A percentile compares a stretch with the other conserved stretches of the same genome.
phyloP scores from a whole-genome alignment of 2,329 filamentous ascomycete genomes.

The Penicillium janthinellum region DNA sequence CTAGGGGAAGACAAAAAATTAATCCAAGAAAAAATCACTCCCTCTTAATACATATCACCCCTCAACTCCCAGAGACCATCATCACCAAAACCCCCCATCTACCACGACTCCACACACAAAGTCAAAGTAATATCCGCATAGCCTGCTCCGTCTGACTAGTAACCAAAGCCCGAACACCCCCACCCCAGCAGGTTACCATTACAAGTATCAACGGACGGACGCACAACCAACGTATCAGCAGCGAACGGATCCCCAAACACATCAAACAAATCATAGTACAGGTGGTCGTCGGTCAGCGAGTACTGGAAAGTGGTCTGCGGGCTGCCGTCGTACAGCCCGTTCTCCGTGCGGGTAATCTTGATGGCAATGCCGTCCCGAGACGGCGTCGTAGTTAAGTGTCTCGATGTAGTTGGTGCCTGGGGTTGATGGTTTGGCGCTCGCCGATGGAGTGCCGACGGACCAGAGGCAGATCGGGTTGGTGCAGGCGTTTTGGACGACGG shows the following conservation, averaged over 20 bases:
- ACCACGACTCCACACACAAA: slow-evolving; percentile 34
- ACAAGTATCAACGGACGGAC: no score
- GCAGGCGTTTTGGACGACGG: slow-evolving; percentile 45
- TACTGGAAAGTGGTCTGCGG: slow-evolving; percentile 47
- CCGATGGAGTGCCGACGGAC: slow-evolving; percentile 40
- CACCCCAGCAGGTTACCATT: no score
- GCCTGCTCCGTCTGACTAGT: no score
- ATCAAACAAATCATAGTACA: no score
- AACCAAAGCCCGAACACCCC: no score
- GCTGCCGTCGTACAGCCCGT: slow-evolving; percentile 2
- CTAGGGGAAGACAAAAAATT: neutral
- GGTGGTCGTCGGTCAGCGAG: slow-evolving; percentile 32
- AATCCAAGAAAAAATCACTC: neutral
- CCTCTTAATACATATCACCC: neutral
- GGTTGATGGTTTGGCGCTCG: slow-evolving; percentile 25
- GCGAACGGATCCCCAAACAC: no score
- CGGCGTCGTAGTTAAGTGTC: slow-evolving; percentile 36
- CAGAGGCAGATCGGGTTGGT: slow-evolving; percentile 40
- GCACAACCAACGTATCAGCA: no score
- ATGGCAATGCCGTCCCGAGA: slow-evolving; percentile 47
- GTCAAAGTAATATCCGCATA: slow-evolving; percentile 30
- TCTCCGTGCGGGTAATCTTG: slow-evolving; percentile 40
- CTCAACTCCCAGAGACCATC: no score
- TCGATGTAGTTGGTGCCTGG: slow-evolving; percentile 40
- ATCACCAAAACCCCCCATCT: neutral